Percentiles rank a stretch among this genome's conserved stretches.
Evolutionary conservation across 2,329 filamentous ascomycete species (phyloP).

Genomic region (Calonectria fujianensis): DNA sequence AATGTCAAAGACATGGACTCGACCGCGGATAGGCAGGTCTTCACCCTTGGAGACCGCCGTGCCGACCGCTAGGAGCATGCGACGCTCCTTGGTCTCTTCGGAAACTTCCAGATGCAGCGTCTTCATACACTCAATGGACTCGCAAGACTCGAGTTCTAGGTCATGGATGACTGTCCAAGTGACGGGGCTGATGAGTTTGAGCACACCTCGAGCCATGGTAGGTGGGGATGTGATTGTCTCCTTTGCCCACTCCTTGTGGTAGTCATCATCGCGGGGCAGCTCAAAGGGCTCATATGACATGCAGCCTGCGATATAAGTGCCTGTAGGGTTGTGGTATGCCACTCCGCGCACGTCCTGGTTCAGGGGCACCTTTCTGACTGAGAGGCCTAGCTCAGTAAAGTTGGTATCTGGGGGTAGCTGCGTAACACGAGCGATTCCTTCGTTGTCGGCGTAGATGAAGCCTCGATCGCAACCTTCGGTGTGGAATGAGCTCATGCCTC

Average conservation of each 20-base stretch:
- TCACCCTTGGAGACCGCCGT: constrained; percentile 92
- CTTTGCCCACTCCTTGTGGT: constrained; percentile 86
- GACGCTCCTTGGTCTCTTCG: constrained; percentile 91
- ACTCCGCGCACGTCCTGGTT: constrained; percentile 82
- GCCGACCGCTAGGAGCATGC: constrained; percentile 87
- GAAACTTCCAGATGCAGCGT: constrained; percentile 91
- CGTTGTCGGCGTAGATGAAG: constrained; percentile 86
- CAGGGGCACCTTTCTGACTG: constrained; percentile 82
- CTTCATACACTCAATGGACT: constrained; percentile 88
- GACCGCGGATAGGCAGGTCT: constrained; percentile 89
- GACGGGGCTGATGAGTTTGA: constrained; percentile 86
- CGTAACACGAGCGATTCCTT: constrained; percentile 83
- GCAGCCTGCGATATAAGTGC: constrained; percentile 86
- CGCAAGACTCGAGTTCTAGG: constrained; percentile 82
- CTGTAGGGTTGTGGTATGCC: constrained; percentile 84
- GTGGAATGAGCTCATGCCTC: constrained; percentile 84
- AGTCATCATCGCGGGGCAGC: constrained; percentile 89
- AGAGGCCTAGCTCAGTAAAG: constrained; percentile 85
- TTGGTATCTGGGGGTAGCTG: constrained; percentile 80
- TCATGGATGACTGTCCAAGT: constrained; percentile 88
- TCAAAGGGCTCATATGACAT: constrained; percentile 82
- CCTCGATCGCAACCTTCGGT: constrained; percentile 86
- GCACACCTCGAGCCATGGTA: constrained; percentile 79
- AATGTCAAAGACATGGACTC: constrained; percentile 93
- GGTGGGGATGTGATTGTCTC: constrained; percentile 81